These are phyloP conservation scores for Circinella umbellata DNA, from an alignment of 371 early-diverging fungal species.

Conservation along the genomic window DNA sequence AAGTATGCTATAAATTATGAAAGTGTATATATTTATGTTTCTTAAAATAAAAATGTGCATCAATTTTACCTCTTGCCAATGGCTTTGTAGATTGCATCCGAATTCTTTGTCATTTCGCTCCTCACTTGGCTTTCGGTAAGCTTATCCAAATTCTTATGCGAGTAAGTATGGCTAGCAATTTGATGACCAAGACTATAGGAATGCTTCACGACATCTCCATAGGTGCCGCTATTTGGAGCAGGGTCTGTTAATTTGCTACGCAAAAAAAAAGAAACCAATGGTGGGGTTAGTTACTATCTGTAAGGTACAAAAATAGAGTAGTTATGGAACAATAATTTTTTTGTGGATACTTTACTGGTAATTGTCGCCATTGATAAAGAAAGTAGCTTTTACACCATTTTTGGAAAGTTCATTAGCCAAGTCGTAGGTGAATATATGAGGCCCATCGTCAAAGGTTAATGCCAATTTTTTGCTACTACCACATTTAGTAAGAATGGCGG, in stretches of 20 bases:
- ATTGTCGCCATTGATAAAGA: constrained; percentile 67
- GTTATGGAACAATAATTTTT: background rate
- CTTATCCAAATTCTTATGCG: constrained; percentile 44
- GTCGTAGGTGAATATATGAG: constrained; percentile 41
- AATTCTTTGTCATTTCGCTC: constrained; percentile 31
- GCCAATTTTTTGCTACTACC: constrained; percentile 51
- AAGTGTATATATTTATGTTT: too few species aligned
- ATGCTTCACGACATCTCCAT: constrained; percentile 43
- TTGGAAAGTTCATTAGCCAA: constrained; percentile 41
- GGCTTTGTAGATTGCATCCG: constrained; percentile 28
- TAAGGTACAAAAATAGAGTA: too few species aligned
- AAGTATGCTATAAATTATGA: too few species aligned
- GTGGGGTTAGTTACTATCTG: too few species aligned
- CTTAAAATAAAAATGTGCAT: background rate
- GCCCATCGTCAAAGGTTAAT: constrained; percentile 66
- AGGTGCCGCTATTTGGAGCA: constrained; percentile 20
- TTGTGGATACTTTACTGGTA: constrained; percentile 29
- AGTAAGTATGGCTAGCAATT: constrained; percentile 64
- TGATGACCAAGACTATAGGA: constrained; percentile 50
- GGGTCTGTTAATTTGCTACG: constrained; percentile 7
- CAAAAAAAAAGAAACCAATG: background rate
- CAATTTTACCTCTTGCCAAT: constrained; percentile 29
- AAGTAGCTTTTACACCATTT: constrained; percentile 57
- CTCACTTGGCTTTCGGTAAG: constrained; percentile 27
- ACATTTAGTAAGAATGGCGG: constrained; percentile 25